Base-by-base conservation (phyloP, 192 early-diverging fungal genomes). In the Coemansia guatemalensis region DNA sequence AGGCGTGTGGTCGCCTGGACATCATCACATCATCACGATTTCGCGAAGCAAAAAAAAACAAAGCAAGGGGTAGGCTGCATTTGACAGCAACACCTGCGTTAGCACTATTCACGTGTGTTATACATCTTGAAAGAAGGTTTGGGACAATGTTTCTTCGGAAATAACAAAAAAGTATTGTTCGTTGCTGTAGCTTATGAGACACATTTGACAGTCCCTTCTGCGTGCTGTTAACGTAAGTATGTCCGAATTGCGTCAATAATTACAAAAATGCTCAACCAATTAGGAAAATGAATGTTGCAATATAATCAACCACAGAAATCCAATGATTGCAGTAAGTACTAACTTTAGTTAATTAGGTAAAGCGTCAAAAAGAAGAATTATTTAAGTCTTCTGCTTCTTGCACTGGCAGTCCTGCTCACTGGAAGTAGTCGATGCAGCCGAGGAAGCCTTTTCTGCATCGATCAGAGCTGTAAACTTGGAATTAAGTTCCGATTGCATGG, bases 391-490 rank as follows among this genome's bases (percentile, higher is more conserved):
- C 14, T 48, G 39, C n/a, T 20, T 35, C 24, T 69, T 58, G 48
- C 48, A 23, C 26, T 58, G 48, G 17, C 7, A 33, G 50, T 32
- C 2, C 7, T 58, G 41, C 11, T 56, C 53, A 17, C 24, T 30
- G 35, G 66, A 44, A 8, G 35, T 21, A 20, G 54, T 14, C 4
- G 49, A 25, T 18, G 48, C 20, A 1, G 68, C 52, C 3, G 26
- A 17, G 1, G 56, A 11, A 18, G 29, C 29, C 51, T 71, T 71
- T 54, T 78, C 75, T 18, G 56, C 64, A 1, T 71, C 65, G 12
- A 78, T 51, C 41, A 78, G 57, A 6, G 53, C 23, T 2, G 75
- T 78, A 8, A 78, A 47, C 30, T 59, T 58, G 21, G 69, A n/a
- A 39, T 78, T 78, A 26, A 78, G 65, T 1, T 65, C 61, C 2